A percentile compares a stretch with the other conserved stretches of the same genome.
phyloP scores from a whole-genome alignment of 805 yeast genomes.

The Lipomyces spencermartinsiae region DNA sequence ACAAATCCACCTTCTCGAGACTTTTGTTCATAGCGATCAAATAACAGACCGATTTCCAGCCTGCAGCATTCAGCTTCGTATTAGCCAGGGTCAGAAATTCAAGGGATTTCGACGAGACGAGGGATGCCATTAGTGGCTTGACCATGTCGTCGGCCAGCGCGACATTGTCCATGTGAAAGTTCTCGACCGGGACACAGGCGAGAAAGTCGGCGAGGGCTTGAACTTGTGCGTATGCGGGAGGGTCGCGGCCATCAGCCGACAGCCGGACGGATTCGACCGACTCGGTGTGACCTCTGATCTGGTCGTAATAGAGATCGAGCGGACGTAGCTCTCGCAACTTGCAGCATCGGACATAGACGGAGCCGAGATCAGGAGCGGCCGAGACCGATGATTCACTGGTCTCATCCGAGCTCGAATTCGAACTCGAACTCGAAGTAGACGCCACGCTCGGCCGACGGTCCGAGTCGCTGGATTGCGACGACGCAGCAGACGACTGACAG shows the following conservation, averaged over 20 bases:
- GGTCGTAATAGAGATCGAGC: slow-evolving; percentile 15
- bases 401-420: not conserved
- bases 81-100: slow-evolving; percentile 13
- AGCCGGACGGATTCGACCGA: slow-evolving; percentile 21
- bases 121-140: slow-evolving; percentile 25
- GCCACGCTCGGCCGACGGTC: slow-evolving; percentile 4
- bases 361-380: slow-evolving; percentile 17
- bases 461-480: not conserved
- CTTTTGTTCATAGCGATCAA: slow-evolving; percentile 26
- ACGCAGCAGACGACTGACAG: not conserved
- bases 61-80: slow-evolving; percentile 12
- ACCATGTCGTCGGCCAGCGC: slow-evolving; percentile 20
- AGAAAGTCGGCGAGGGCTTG: slow-evolving; percentile 36
- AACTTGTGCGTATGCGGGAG: slow-evolving; percentile 19
- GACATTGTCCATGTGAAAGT: slow-evolving; percentile 16
- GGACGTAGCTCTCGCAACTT: slow-evolving; percentile 36
- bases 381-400: not conserved
- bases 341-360: slow-evolving; percentile 35
- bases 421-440: not conserved
- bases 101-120: slow-evolving; percentile 8
- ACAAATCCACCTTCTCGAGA: slow-evolving; percentile 21
- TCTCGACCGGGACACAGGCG: slow-evolving; percentile 25
- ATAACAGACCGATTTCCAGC: slow-evolving; percentile 34
- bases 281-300: slow-evolving; percentile 22
- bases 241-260: not conserved